Evolutionary conservation across 2,329 filamentous ascomycete species (phyloP).

Genomic region (Talaromyces verruculosus): DNA sequence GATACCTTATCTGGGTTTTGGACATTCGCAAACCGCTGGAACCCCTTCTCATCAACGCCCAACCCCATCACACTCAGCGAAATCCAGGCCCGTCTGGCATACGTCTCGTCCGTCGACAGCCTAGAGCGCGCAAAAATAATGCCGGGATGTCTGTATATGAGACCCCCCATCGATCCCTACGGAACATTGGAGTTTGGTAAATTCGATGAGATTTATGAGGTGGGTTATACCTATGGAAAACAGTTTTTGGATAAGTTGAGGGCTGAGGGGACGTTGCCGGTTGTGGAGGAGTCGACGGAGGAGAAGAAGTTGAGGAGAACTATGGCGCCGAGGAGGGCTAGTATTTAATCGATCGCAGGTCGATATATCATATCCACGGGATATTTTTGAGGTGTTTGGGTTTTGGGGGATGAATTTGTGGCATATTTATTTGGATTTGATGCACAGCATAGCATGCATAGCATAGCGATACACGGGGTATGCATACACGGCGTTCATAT

Average conservation of each 20-base stretch:
- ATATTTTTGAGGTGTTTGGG: not conserved
- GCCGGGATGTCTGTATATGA: slow-evolving; percentile 92
- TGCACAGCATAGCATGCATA: not conserved
- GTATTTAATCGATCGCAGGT: slow-evolving; percentile 54
- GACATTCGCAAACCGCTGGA: slow-evolving; percentile 95
- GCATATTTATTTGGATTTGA: not conserved
- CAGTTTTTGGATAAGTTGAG: slow-evolving; percentile 74
- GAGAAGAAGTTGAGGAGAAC: slow-evolving; percentile 75
- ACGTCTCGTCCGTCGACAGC: slow-evolving; percentile 92
- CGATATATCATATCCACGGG: not conserved
- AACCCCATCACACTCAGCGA: slow-evolving; percentile 94
- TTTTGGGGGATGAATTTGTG: not conserved
- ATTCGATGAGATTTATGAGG: slow-evolving; percentile 92
- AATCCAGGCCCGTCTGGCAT: slow-evolving; percentile 91
- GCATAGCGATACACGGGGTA: not conserved
- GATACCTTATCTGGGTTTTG: slow-evolving; percentile 94
- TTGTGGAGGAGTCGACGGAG: slow-evolving; percentile 71
- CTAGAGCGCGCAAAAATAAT: slow-evolving; percentile 89
- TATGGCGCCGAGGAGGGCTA: slow-evolving; percentile 75
- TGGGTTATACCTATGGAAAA: slow-evolving; percentile 84
- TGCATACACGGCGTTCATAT: not conserved
- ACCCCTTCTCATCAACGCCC: slow-evolving; percentile 81
- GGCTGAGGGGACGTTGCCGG: slow-evolving; percentile 71
- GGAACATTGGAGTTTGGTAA: slow-evolving; percentile 95
- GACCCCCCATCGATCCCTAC: slow-evolving; percentile 88